Conservation (phyloP, 345 rosid species). For the Moricandia moricandioides region DNA sequence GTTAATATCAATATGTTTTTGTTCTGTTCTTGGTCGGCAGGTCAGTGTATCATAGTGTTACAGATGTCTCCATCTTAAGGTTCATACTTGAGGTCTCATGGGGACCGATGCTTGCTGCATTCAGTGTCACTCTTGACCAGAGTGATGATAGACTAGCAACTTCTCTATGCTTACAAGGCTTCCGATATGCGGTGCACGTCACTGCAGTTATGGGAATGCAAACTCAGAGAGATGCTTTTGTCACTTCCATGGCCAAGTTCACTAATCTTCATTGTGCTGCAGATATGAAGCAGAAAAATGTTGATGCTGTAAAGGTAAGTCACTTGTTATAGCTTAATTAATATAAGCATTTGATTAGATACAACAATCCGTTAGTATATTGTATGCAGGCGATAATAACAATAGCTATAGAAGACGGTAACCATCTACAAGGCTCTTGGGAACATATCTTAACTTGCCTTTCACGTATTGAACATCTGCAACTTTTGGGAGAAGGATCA, state of each 20-base stretch:
- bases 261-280: slow-evolving; percentile 95
- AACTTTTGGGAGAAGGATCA: slow-evolving; percentile 89
- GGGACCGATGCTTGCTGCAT: slow-evolving; percentile 98
- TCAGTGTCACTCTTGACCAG: slow-evolving; percentile 91
- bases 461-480: slow-evolving; percentile 94
- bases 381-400: slow-evolving; percentile 77
- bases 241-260: slow-evolving; percentile 93
- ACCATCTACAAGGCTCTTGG: slow-evolving; percentile 94
- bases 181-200: slow-evolving; percentile 77
- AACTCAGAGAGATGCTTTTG: slow-evolving; percentile 99
- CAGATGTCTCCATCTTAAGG: slow-evolving; percentile 80
- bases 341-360: not conserved
- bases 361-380: not conserved
- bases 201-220: slow-evolving; percentile 97
- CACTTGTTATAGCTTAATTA: not conserved
- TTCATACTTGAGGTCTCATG: slow-evolving; percentile 96
- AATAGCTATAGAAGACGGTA: slow-evolving; percentile 93
- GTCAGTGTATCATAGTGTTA: slow-evolving; percentile 68
- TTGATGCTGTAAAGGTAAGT: slow-evolving; percentile 91
- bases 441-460: slow-evolving; percentile 94
- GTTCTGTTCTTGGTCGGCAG: slow-evolving; percentile 40
- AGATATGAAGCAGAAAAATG: slow-evolving; percentile 97
- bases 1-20: slow-evolving; percentile 9
- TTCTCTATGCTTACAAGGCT: slow-evolving; percentile 85
- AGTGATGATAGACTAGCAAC: slow-evolving; percentile 92